Evolutionary conservation across 495 filamentous ascomycete species (phyloP).

Genomic region (Pyrenula aspistea): DNA sequence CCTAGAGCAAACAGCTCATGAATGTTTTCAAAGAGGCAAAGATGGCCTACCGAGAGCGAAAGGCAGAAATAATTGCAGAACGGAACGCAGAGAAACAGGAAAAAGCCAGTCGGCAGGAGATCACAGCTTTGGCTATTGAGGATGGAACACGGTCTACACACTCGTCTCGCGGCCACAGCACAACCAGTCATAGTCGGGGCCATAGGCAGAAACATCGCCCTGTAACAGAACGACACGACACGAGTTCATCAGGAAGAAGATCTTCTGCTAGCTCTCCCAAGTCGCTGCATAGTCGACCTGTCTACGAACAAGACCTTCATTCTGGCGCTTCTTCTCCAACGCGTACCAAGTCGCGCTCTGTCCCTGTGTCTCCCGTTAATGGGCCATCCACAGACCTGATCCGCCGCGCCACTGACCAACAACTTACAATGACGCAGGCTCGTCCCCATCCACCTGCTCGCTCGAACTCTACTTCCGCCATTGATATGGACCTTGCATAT

Average conservation of each 20-base stretch:
- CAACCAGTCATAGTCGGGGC: background rate
- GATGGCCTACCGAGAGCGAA: constrained; percentile 71
- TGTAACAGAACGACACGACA: background rate
- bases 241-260: background rate
- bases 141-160: constrained; percentile 33
- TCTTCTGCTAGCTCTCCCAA: constrained; percentile 6
- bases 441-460: constrained; percentile 14
- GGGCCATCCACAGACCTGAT: constrained; percentile 18
- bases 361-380: constrained; percentile 2
- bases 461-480: constrained; percentile 40
- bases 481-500: constrained; percentile 86
- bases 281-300: constrained; percentile 8
- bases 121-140: constrained; percentile 36
- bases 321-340: constrained; percentile 10
- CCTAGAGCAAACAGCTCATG: constrained; percentile 76
- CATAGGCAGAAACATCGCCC: constrained; percentile 2
- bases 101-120: constrained; percentile 18
- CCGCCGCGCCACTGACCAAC: constrained; percentile 34
- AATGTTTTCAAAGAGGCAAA: constrained; percentile 81
- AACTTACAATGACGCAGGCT: constrained; percentile 18
- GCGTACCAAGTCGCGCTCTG: constrained; percentile 2
- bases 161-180: constrained; percentile 22
- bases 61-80: constrained; percentile 60
- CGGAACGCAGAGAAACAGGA: constrained; percentile 42
- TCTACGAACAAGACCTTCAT: constrained; percentile 24